Evolutionary conservation across 2,329 filamentous ascomycete species (phyloP), one percentile per base, ranked within the genome.

Genomic region (Polytolypa hystricis): DNA sequence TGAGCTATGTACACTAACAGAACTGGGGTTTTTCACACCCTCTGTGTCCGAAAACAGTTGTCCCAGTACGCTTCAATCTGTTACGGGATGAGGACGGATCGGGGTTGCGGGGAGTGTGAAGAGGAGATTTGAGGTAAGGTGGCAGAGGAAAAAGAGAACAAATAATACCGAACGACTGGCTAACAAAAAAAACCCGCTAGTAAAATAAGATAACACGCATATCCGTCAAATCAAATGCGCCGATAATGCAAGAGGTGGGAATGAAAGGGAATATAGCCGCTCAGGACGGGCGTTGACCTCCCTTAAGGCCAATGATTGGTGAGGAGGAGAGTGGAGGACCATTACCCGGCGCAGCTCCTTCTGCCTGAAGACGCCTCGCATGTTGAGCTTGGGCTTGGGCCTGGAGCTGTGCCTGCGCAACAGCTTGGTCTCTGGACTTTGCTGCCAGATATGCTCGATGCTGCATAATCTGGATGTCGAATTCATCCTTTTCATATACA

Each of bases 401-500:
- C 39, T 58, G 58, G 18, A 52, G 53, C 51, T 60, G 59, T 37
- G 62, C 62, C 44, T 64, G 62, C 35, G 57, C 56, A 26, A 54
- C 56, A 40, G 57, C 60, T 46, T 56, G 58, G 41, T 62, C 61
- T 38, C 60, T 59, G 44, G 57, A 59, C 45, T 62, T 60, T 25
- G 56, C 58, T 37, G 57, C 57, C 41, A 69, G 70, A 55, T 61
- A 70, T 53, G 57, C 65, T 32, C 72, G 67, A 50, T 74, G 73
- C 37, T 67, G 64, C 59, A 74, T 74, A 50, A 73, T 68, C 40
- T 70, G 56, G 38, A 69, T 67, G 44, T 70, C 68, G 37, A 67
- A 74, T 50, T 80, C 82, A 54, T 94, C 85, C 40, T 87, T 71
- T 38, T 79, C 73, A 64, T 86, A 86, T 42, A 78, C 68, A 16